Evolutionary conservation across 495 filamentous ascomycete genomes (phyloP), one percentile per base, ranked within the genome.

Genomic region (Aspergillus indologenus): DNA sequence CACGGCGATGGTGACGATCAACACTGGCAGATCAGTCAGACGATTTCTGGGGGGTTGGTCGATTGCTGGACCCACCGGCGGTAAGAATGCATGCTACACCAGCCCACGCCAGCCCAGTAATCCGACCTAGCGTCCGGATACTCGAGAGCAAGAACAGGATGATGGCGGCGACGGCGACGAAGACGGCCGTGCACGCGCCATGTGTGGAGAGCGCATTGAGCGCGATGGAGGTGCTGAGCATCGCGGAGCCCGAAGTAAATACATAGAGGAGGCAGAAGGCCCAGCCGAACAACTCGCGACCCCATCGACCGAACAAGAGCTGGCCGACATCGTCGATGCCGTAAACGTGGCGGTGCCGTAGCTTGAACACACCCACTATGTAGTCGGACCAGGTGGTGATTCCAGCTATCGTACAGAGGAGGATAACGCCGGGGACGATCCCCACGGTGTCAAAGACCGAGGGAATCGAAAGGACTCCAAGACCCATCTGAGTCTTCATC

Each of bases 341-440:
- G 60, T 83, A 73, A 3, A 90, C 80, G 18, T 85, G 70, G 5
- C 84, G 88, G 64, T 85, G 84, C 43, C 75, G 77, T 21, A 86
- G 52, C 67, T 89, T 89, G 65, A 91, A 84, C 62, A 84, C 80
- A 29, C 85, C 87, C 55, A 91, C 75, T 42, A 90, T 74, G 56
- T 85, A 89, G 65, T 81, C 82, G 23, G 85, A 86, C 74, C 89
- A 92, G 43, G 84, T 84, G 22, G 87, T 82, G 18, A 89, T 65
- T 18, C 82, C 56, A 7, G 86, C 86, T 20, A 88, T 60, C 11
- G 65, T 63, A 34, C 83, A 58, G 2, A 83, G 75, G 45, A 80
- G 68, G 31, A 89, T 74, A 2, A 75, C 53, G 4, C 71, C 70
- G 12, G 71, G 64, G 15, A 87, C 74, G 71, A 87, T 81, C 19